These are phyloP conservation scores for Rhododendron griersonianum DNA, from an alignment of 148 eudicot genomes.

Conservation along the genomic window DNA sequence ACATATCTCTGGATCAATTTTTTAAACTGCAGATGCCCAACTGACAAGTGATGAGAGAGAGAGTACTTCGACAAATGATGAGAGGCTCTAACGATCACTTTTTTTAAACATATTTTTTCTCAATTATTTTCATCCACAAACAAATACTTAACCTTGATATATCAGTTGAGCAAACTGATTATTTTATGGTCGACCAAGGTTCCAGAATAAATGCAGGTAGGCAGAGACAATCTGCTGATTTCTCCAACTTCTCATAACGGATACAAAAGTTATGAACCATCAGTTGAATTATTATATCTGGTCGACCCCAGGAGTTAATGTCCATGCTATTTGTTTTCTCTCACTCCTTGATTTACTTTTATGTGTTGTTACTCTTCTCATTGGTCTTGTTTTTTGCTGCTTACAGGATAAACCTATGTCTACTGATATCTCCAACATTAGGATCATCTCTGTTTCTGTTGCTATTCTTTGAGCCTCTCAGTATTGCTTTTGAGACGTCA, in stretches of 20 bases:
- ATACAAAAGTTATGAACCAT: neutral
- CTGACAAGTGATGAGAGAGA: no score
- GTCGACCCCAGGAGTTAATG: neutral
- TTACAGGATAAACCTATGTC: conserved; percentile 72
- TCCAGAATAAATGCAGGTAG: neutral
- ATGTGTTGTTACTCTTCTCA: neutral
- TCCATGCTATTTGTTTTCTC: neutral
- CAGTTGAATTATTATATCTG: neutral
- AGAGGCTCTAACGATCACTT: neutral
- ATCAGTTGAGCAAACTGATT: neutral
- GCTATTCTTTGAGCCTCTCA: conserved; percentile 91
- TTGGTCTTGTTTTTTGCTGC: conserved; percentile 6
- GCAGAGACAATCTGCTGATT: neutral
- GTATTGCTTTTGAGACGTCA: conserved; percentile 92
- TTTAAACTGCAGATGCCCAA: no score
- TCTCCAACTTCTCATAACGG: neutral
- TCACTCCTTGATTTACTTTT: neutral
- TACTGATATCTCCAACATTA: conserved; percentile 46
- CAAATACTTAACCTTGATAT: neutral
- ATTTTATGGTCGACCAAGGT: neutral
- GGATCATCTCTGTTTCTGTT: conserved; percentile 62
- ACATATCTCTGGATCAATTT: no score
- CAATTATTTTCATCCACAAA: neutral
- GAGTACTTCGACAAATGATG: no score
- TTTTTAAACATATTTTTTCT: neutral